Percentiles rank a stretch among this genome's conserved stretches.
Conservation (phyloP, 306 rosid genomes). For the Vachellia collinsii region DNA sequence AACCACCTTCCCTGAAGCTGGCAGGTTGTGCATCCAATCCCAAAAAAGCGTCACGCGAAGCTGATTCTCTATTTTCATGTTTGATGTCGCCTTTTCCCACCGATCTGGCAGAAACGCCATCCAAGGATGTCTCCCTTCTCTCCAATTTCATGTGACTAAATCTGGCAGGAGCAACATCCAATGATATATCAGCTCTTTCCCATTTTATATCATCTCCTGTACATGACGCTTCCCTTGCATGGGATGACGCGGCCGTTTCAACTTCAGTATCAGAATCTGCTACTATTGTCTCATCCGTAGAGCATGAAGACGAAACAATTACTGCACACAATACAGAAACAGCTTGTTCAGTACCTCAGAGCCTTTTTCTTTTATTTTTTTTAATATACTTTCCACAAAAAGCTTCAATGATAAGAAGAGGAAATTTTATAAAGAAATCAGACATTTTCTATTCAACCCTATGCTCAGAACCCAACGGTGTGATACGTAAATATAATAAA, state of each 20-base stretch:
- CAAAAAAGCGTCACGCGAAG: slow-evolving; percentile 38
- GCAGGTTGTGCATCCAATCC: slow-evolving; percentile 33
- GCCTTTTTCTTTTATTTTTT: too few species aligned
- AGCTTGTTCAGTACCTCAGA: slow-evolving; percentile 24
- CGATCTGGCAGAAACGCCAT: slow-evolving; percentile 39
- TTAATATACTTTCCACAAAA: slow-evolving; percentile 14
- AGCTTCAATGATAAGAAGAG: not conserved
- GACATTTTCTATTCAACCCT: not conserved
- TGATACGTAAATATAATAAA: not conserved
- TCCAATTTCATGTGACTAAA: slow-evolving; percentile 33
- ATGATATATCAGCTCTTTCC: slow-evolving; percentile 28
- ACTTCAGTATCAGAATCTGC: slow-evolving; percentile 84
- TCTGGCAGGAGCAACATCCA: slow-evolving; percentile 32
- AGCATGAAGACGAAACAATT: slow-evolving; percentile 82
- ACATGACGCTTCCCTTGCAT: slow-evolving; percentile 39
- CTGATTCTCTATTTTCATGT: slow-evolving; percentile 35
- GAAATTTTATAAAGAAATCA: slow-evolving; percentile 14
- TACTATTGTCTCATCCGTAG: slow-evolving; percentile 86
- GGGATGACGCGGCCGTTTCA: slow-evolving; percentile 67
- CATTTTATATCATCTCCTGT: slow-evolving; percentile 36
- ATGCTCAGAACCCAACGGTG: not conserved
- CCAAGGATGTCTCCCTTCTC: slow-evolving; percentile 27
- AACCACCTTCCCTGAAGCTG: slow-evolving; percentile 41
- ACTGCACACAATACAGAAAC: slow-evolving; percentile 63
- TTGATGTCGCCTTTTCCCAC: slow-evolving; percentile 24